Conservation (phyloP, 176 grass and related monocot species). For the Lolium multiflorum region DNA sequence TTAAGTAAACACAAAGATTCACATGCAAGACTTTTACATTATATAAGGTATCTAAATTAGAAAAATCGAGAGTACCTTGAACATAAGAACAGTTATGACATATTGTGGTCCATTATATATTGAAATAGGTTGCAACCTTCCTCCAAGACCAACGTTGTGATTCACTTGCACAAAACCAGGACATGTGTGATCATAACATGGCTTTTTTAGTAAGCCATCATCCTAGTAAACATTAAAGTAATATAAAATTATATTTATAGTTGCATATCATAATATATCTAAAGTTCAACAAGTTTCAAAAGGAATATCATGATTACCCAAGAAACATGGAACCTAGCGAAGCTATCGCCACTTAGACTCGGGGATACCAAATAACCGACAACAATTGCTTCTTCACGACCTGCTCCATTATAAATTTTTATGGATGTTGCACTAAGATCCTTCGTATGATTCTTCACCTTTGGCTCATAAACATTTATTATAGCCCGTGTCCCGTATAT, state of each 20-base stretch:
- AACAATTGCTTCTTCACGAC: not conserved
- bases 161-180: constrained; percentile 51
- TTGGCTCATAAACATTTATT: not conserved
- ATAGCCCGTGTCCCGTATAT: not conserved
- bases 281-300: too few relatives aligned
- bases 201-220: not conserved
- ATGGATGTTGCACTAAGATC: not conserved
- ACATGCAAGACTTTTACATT: too few relatives aligned
- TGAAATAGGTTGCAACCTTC: constrained; percentile 1
- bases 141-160: constrained; percentile 8
- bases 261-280: not conserved
- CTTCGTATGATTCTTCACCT: not conserved
- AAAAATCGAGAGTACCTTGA: constrained; percentile 22
- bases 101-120: constrained; percentile 17
- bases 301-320: not conserved
- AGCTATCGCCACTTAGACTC: constrained; percentile 7
- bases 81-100: not conserved
- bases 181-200: not conserved
- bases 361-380: not conserved
- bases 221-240: not conserved
- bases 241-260: not conserved
- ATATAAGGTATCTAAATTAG: not conserved
- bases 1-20: too few relatives aligned
- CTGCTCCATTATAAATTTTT: not conserved
- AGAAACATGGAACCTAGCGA: constrained; percentile 4